Evolutionary conservation across 441 rosid species (phyloP), one percentile per base, ranked within the genome.

Genomic region (Melastoma candidum): DNA sequence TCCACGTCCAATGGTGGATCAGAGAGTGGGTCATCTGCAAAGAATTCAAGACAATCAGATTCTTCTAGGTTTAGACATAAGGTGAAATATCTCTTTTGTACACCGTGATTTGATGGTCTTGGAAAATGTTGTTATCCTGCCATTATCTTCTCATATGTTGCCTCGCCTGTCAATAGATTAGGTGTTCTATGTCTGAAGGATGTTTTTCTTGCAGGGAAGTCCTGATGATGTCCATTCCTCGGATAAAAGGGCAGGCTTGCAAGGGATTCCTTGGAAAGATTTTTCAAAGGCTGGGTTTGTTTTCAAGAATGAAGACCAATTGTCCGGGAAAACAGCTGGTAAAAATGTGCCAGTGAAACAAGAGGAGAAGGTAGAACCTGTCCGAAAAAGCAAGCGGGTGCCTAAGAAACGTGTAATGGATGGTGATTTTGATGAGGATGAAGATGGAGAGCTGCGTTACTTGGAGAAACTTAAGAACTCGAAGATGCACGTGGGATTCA

Each of bases 401-500:
- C 82, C 85, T 0, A 88, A 86, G 79, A 93, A 72, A 61, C 83
- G 76, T 46, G 72, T 72, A 26, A 53, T 73, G 27, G 96, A 78
- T 67, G 83, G 74, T 53, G 95, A 78, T 39, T 74, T 80, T 61
- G 76, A 64, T 59, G 82, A 75, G 9, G 81, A 81, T 9, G 83
- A 66, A 51, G 95, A 93, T 59, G 93, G 75, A 56, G 97, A 93
- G 85, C 79, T 89, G 57, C 82, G 83, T 4, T 93, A 75, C 68
- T 55, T 93, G 60, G 96, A 89, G 61, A 89, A 76, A 60, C 71
- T 86, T 59, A 88, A 71, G 49, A 64, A 73, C 51, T 74, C 79
- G 22, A 86, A 69, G 80, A 61, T 69, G 54, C 44, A 61, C 9
- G 61, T 63, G 11, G 67, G 63, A 32, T 59, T 56, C 56, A 72